Conservation (phyloP, 441 rosid species). For the Macaranga tanarius region DNA sequence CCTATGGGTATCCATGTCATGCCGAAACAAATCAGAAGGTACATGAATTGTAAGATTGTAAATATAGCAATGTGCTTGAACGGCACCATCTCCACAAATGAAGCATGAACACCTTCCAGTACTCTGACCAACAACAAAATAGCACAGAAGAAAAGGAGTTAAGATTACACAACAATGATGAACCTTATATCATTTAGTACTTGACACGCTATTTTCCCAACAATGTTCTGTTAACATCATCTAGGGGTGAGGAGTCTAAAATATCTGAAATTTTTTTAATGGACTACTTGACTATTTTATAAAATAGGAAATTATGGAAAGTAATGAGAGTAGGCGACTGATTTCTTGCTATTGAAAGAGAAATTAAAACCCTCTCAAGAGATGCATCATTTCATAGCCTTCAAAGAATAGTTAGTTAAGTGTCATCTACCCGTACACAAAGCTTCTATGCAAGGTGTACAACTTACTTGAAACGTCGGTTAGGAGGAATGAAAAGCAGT, state of each 20-base stretch:
- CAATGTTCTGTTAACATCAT: neutral
- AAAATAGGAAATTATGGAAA: neutral
- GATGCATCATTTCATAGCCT: neutral
- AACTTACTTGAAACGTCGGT: constrained; percentile 72
- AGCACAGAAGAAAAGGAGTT: neutral
- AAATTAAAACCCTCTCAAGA: neutral
- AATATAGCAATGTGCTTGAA: constrained; percentile 56
- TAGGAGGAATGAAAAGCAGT: constrained; percentile 66
- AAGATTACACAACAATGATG: neutral
- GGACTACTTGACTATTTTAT: neutral
- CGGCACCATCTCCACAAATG: constrained; percentile 75
- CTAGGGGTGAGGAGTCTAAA: neutral
- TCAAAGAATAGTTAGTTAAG: neutral
- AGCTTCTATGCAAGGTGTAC: neutral
- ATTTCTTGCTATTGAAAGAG: too few species aligned
- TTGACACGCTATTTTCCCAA: neutral
- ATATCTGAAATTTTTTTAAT: neutral
- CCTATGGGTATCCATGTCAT: constrained; percentile 88
- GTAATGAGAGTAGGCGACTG: too few species aligned
- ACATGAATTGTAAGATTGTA: constrained; percentile 65
- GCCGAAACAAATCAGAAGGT: constrained; percentile 67
- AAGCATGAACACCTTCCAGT: constrained; percentile 70
- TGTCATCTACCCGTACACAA: neutral
- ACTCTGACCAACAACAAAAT: constrained; percentile 46
- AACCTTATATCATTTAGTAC: neutral